Base-by-base conservation (phyloP, 345 rosid species). In the Populus nigra region DNA sequence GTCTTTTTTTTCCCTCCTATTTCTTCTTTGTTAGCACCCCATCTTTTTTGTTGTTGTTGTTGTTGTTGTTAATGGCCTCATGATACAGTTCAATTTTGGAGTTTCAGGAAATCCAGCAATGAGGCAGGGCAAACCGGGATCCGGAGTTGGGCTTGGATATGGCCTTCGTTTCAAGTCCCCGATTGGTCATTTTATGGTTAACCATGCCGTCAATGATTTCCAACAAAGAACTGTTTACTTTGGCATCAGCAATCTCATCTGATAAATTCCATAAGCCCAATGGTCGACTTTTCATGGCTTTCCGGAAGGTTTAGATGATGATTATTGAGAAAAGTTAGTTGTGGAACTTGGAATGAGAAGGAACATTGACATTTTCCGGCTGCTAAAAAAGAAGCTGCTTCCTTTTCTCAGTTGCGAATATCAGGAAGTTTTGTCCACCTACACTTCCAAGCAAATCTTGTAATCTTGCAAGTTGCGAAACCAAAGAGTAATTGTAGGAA, bases 71-170 rank as follows among this genome's bases (percentile, higher is more conserved):
- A 29, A 0, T 27, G 13, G 20, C 10, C n/a, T 65, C 13, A 39
- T 66, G 38, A 47, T 47, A 20, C 53, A 9, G 38, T 72, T 65
- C 62, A 65, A 17, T 10, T 68, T 68, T 29, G 27, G 77, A n/a
- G 59, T 85, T 87, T 79, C 90, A 94, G 98, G 97, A 84, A 93
- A 93, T 85, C 97, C 97, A 63, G 89, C 97, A 1, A 33, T 87
- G 80, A 91, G 98, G 74, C 95, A 84, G 36, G 90, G 97, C 45
- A 94, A 94, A 82, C 97, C 94, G 2, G 98, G 98, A 50, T 88
- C 88, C 18, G 97, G 98, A 66, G 76, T 88, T 71, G 98, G 98
- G 55, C 68, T 89, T 17, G 94, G 94, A 59, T 90, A 92, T 43
- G 93, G 93, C 20, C 72, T 92, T 77, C 92, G 93, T 17, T 87